phyloP scores from a whole-genome alignment of 352 stramenopile species.

The Pythium dissotocum region DNA sequence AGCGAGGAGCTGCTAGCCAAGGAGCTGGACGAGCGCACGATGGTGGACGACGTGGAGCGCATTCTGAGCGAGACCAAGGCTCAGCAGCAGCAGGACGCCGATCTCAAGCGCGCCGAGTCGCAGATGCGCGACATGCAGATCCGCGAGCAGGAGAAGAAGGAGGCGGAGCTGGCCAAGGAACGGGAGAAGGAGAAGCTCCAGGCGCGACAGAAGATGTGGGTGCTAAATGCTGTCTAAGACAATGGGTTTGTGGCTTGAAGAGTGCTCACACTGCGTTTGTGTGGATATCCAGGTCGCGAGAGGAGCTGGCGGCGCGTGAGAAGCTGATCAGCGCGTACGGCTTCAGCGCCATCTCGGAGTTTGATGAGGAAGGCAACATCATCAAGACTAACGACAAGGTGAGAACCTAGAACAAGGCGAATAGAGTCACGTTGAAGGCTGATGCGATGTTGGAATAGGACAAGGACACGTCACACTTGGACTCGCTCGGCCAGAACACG shows the following conservation, averaged over 20 bases:
- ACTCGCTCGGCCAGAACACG: constrained; percentile 45
- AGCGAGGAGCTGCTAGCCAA: constrained; percentile 37
- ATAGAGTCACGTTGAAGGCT: no score
- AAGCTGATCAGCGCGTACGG: constrained; percentile 83
- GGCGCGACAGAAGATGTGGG: constrained; percentile 68
- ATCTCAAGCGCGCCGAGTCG: constrained; percentile 42
- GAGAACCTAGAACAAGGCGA: no score
- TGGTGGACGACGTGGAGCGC: constrained; percentile 55
- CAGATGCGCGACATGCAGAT: constrained; percentile 59
- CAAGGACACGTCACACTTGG: constrained; percentile 33
- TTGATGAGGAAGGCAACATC: constrained; percentile 84
- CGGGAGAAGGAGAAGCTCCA: constrained; percentile 61
- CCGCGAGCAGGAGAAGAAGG: constrained; percentile 57
- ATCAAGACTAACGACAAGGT: constrained; percentile 76
- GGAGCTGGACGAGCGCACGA: constrained; percentile 39
- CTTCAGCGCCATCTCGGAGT: constrained; percentile 76
- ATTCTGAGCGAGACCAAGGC: constrained; percentile 40
- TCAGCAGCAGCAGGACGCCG: constrained; percentile 37
- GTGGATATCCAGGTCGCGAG: constrained; percentile 37
- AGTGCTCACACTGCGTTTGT: no score
- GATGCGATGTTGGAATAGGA: constrained; percentile 29
- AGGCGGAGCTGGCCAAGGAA: constrained; percentile 54
- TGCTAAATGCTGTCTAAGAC: constrained; percentile 9
- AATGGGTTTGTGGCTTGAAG: no score
- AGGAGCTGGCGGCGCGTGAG: constrained; percentile 68